A percentile compares a stretch with the other conserved stretches of the same genome.
Evolutionary conservation across 2,329 filamentous ascomycete species (phyloP).

Genomic region (Botrytis tulipae): DNA sequence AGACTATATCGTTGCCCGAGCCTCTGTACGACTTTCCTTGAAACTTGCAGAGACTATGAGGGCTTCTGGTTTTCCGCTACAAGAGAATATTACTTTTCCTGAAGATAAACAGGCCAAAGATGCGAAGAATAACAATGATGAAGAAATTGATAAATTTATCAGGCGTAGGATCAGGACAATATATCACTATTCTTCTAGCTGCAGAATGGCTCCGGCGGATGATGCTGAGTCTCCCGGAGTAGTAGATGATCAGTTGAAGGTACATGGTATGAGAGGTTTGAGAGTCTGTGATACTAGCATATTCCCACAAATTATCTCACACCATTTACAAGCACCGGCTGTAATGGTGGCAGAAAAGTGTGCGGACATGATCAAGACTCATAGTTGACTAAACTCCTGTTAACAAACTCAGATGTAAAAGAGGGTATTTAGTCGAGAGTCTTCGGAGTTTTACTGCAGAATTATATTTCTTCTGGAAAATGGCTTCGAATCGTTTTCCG

Average conservation of each 20-base stretch:
- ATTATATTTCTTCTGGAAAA: background rate
- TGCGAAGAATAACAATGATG: background rate
- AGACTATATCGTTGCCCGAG: constrained; percentile 16
- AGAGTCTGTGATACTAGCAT: constrained; percentile 33
- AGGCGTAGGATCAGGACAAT: background rate
- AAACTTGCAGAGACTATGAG: constrained; percentile 19
- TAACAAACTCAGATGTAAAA: background rate
- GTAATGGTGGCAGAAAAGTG: constrained; percentile 34
- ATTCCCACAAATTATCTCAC: constrained; percentile 29
- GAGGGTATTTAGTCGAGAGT: background rate
- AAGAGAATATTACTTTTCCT: background rate
- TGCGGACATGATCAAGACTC: constrained; percentile 16
- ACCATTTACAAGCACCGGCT: constrained; percentile 29
- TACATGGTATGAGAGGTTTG: constrained; percentile 32
- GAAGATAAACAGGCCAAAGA: background rate
- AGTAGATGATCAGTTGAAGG: constrained; percentile 30
- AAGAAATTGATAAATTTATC: background rate
- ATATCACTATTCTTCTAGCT: background rate
- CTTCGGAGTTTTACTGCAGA: background rate
- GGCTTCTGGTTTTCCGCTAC: background rate
- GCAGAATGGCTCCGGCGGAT: background rate
- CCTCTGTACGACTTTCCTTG: constrained; percentile 20
- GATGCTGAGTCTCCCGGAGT: constrained; percentile 23
- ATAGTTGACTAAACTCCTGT: background rate
- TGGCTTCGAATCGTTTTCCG: background rate